These are phyloP conservation scores for Boletus edulis DNA, from an alignment of 768 basidiomycete species.

Conservation along the genomic window DNA sequence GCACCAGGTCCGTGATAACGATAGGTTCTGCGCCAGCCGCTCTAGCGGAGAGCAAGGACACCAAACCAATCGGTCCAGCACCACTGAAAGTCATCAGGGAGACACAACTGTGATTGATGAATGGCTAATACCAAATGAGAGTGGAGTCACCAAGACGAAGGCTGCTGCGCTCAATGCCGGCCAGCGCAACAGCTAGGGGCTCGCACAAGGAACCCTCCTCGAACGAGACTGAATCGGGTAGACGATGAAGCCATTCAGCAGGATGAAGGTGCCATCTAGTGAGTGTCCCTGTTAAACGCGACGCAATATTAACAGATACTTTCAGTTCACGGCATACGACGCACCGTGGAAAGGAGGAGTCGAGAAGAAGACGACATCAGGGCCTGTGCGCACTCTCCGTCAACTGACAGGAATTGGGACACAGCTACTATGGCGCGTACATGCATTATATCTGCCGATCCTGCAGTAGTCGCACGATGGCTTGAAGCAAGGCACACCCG, in stretches of 20 bases:
- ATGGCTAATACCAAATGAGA: slow-evolving; percentile 49
- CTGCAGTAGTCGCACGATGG: slow-evolving; percentile 60
- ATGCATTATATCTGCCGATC: slow-evolving; percentile 64
- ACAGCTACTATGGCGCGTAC: slow-evolving; percentile 24
- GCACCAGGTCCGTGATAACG: slow-evolving; percentile 66
- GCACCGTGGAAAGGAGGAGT: slow-evolving; percentile 67
- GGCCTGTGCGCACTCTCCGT: slow-evolving; percentile 21
- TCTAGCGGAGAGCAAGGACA: slow-evolving; percentile 58
- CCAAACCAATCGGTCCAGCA: slow-evolving; percentile 65
- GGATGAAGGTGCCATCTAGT: slow-evolving; percentile 68
- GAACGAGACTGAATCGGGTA: slow-evolving; percentile 59
- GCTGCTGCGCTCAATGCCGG: slow-evolving; percentile 63
- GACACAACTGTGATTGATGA: not conserved
- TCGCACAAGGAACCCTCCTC: slow-evolving; percentile 71
- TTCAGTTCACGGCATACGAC: not conserved
- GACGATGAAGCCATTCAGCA: slow-evolving; percentile 63
- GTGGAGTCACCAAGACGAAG: slow-evolving; percentile 64
- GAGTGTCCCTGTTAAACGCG: slow-evolving; percentile 45
- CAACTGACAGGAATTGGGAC: not conserved
- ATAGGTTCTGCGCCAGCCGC: slow-evolving; percentile 71
- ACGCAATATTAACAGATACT: not conserved
- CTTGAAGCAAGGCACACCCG: slow-evolving; percentile 65
- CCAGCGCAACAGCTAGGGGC: slow-evolving; percentile 64
- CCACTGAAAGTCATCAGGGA: slow-evolving; percentile 41
- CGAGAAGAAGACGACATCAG: slow-evolving; percentile 61